Evolutionary conservation across 2,329 filamentous ascomycete genomes (phyloP), one percentile per base, ranked within the genome.

Genomic region (Penicillium sp.): DNA sequence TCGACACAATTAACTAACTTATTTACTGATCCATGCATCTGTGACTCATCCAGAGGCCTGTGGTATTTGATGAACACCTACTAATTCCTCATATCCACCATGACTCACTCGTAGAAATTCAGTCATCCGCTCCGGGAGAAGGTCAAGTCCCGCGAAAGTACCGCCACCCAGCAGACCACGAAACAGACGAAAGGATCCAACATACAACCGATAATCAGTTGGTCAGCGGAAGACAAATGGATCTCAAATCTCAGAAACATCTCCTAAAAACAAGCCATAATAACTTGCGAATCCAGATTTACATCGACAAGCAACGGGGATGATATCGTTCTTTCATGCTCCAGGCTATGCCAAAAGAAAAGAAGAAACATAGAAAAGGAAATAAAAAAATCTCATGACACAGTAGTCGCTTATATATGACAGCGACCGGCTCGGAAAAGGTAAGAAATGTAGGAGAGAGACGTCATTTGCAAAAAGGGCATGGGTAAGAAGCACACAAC

Each of bases 331-430:
- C 68, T 71, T 73, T 70, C 64, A 62, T 68, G 67, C 68, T 69
- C 71, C 70, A 68, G 65, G 67, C 66, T 69, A 72, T 73, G 72
- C 68, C 63, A 62, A 64, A 69, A 55, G 50, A 62, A 59, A 59
- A 63, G 59, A 54, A 58, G 43, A 54, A 47, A 57, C 55, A 59
- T 16, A 24, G 46, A 56, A 55, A 51, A 54, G 36, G 27, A 51
- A 55, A 61, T 55, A 36, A 36, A 36, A 36, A 36, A 60, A 33
- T 56, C 19, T 52, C 54, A 57, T 35, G 50, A 59, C 53, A 61
- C 50, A 49, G 44, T 33, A 60, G 52, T 49, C 59, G 58, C 47
- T 33, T 39, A 41, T 57, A 56, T 59, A 55, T 47, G 53, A 35
- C 6, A 19, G 50, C 40, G 19, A 56, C 49, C 49, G 54, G 54